Evolutionary conservation across 179 eudicot genomes (phyloP).

Genomic region (Corrigiola litoralis): DNA sequence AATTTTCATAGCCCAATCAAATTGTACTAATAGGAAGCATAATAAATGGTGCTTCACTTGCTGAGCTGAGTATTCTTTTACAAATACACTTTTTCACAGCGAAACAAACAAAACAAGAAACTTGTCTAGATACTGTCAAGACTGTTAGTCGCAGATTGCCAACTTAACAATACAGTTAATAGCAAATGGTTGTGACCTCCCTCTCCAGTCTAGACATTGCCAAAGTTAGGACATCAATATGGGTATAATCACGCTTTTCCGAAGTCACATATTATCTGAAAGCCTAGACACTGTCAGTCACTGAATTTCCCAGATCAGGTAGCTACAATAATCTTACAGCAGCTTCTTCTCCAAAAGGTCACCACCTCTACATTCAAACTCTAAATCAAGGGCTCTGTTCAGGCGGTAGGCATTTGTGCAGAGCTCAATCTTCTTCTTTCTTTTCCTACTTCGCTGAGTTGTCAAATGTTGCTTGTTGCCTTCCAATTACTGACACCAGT

Average conservation of each 20-base stretch:
- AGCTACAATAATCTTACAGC: background rate
- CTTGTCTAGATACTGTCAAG: too few species aligned
- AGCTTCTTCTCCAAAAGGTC: background rate
- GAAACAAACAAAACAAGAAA: too few species aligned
- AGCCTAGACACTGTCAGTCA: background rate
- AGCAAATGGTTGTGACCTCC: background rate
- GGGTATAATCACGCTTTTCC: background rate
- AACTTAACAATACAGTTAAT: background rate
- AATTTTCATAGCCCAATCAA: background rate
- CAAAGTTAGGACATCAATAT: background rate
- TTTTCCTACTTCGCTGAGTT: too few species aligned
- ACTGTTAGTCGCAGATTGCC: background rate
- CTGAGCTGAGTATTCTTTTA: background rate
- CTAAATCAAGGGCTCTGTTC: background rate
- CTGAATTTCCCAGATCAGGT: background rate
- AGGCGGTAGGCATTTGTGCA: too few species aligned
- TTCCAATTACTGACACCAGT: too few species aligned
- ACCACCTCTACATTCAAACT: background rate
- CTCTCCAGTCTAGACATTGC: background rate
- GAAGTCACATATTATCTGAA: too few species aligned
- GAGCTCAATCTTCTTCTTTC: too few species aligned
- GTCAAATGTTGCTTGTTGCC: too few species aligned
- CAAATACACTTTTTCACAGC: background rate
- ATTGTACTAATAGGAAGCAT: slow-evolving; percentile 1
- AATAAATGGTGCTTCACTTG: too few species aligned